These are phyloP conservation scores for Podaxis sp. DNA, from an alignment of 768 basidiomycete genomes.

Conservation along the genomic window DNA sequence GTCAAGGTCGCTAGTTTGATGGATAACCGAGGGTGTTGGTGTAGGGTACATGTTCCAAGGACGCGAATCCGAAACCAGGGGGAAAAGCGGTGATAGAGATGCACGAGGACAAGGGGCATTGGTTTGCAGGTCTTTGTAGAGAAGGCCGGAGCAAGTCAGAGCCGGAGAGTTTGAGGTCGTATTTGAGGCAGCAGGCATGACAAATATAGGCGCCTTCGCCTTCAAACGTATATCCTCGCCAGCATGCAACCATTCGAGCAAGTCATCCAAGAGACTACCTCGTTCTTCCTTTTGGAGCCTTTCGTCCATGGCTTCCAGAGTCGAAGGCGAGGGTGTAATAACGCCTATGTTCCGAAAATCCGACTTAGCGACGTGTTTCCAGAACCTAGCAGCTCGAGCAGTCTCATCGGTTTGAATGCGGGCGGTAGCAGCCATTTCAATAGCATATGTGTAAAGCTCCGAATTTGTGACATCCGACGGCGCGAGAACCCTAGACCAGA, in stretches of 20 bases:
- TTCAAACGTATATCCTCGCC: constrained; percentile 8
- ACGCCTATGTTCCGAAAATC: constrained; percentile 23
- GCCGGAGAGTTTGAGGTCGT: neutral
- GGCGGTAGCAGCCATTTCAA: constrained; percentile 43
- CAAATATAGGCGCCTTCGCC: neutral
- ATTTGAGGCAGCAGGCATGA: neutral
- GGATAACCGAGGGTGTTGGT: neutral
- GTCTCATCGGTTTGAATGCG: constrained; percentile 41
- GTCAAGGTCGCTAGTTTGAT: neutral
- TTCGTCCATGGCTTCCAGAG: constrained; percentile 32
- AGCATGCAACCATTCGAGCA: neutral
- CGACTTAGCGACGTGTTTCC: constrained; percentile 42
- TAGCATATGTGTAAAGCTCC: constrained; percentile 45
- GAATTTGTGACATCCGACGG: constrained; percentile 34
- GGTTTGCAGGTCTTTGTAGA: neutral
- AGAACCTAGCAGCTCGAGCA: constrained; percentile 39
- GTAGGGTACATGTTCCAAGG: neutral
- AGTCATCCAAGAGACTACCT: neutral
- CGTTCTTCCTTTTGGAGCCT: constrained; percentile 20
- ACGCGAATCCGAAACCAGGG: neutral
- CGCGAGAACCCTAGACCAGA: constrained; percentile 44
- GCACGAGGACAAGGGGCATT: neutral
- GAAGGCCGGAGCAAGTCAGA: neutral
- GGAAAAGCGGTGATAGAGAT: neutral
- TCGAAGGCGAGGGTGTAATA: constrained; percentile 36